phyloP scores from a whole-genome alignment of 805 yeast genomes.

The Priceomyces melissophilus region DNA sequence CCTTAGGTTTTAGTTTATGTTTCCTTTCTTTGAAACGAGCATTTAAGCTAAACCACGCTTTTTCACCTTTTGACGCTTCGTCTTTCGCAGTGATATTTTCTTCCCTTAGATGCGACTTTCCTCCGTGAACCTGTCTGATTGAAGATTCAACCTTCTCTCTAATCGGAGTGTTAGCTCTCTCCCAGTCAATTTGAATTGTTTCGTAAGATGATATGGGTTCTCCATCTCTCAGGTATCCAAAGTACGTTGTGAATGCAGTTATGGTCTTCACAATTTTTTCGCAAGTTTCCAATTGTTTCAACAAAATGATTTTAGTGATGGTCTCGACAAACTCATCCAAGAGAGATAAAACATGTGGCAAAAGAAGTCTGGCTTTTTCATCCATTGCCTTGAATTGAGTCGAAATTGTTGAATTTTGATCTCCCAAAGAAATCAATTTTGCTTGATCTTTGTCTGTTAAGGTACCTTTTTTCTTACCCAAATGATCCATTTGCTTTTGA shows the following conservation, averaged over 20 bases:
- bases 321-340: conserved; percentile 49
- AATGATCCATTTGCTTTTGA: conserved; percentile 34
- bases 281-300: conserved; percentile 34
- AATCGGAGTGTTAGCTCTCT: conserved; percentile 30
- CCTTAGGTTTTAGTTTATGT: conserved; percentile 25
- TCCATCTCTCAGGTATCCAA: conserved; percentile 20
- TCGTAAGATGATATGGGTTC: conserved; percentile 19
- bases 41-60: conserved; percentile 27
- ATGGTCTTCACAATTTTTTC: conserved; percentile 21
- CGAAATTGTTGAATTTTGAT: conserved; percentile 25
- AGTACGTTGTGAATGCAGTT: conserved; percentile 19
- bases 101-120: conserved; percentile 35
- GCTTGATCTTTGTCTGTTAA: conserved; percentile 36
- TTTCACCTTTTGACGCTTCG: conserved; percentile 18
- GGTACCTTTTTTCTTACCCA: conserved; percentile 27
- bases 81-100: conserved; percentile 33
- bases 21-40: conserved; percentile 14
- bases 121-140: conserved; percentile 24
- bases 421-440: conserved; percentile 29
- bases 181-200: conserved; percentile 39
- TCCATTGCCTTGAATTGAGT: conserved; percentile 33
- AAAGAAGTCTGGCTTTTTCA: conserved; percentile 34
- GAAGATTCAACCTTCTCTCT: conserved; percentile 38
- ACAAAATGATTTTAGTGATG: conserved; percentile 35
- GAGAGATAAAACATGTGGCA: conserved; percentile 45